These are phyloP conservation scores for Apophysomyces variabilis DNA, from an alignment of 371 early-diverging fungal genomes.

Conservation along the genomic window DNA sequence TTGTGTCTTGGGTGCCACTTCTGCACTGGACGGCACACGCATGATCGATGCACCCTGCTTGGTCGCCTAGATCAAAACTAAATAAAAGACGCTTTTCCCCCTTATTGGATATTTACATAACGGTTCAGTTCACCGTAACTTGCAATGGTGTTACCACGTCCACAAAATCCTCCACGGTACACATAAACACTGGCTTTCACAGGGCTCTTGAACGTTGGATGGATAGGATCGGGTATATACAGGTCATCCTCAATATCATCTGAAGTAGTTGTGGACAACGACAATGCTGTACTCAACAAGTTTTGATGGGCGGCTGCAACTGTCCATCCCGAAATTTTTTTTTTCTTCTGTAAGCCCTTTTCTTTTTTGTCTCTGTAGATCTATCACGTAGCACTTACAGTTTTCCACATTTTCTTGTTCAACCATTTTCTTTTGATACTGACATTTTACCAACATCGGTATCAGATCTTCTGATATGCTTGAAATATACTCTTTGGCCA, in stretches of 20 bases:
- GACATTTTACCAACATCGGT: conserved; percentile 81
- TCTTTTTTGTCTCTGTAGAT: background rate
- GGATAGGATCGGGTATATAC: conserved; percentile 29
- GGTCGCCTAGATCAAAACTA: conserved; percentile 42
- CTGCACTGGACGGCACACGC: conserved; percentile 67
- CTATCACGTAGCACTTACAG: conserved; percentile 43
- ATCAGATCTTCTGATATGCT: conserved; percentile 87
- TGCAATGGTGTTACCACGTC: conserved; percentile 83
- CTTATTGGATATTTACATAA: conserved; percentile 56
- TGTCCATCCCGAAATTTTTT: conserved; percentile 1
- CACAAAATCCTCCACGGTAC: conserved; percentile 60
- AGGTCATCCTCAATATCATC: conserved; percentile 35
- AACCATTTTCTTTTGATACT: conserved; percentile 69
- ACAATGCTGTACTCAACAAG: conserved; percentile 47
- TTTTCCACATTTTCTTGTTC: conserved; percentile 70
- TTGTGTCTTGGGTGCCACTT: conserved; percentile 70
- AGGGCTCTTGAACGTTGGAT: conserved; percentile 45
- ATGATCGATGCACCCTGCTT: conserved; percentile 60
- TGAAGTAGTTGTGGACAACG: conserved; percentile 51
- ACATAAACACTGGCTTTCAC: conserved; percentile 52
- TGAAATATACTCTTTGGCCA: conserved; percentile 66
- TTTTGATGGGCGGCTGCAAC: conserved; percentile 39
- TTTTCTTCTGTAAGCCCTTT: conserved; percentile 5
- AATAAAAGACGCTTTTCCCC: conserved; percentile 5
- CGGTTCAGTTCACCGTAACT: conserved; percentile 88